phyloP scores from a whole-genome alignment of 169 alveolate species.

The Besnoitia besnoiti region DNA sequence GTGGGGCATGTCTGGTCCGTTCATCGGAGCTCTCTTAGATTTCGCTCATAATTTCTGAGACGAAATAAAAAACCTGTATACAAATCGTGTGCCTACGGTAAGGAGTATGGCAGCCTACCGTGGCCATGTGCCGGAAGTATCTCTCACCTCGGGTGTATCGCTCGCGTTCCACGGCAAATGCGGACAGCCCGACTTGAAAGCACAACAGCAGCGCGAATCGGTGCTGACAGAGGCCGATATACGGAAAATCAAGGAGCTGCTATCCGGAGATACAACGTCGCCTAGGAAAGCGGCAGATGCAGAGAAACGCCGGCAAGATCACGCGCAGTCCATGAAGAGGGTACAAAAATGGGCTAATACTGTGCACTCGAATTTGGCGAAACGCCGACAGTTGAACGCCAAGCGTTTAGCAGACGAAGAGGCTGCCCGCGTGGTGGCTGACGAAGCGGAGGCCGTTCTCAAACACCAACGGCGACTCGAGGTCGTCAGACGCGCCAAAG shows the following conservation, averaged over 20 bases:
- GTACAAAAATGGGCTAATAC: slow-evolving; percentile 4
- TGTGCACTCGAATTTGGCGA: not conserved
- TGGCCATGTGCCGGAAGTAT: not conserved
- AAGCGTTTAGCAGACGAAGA: slow-evolving; percentile 25
- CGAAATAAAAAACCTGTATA: too few relatives aligned
- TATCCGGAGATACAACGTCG: not conserved
- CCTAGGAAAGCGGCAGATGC: slow-evolving; percentile 13
- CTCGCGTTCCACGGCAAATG: not conserved
- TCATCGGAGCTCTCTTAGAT: too few relatives aligned
- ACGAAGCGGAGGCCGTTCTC: not conserved
- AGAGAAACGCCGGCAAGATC: slow-evolving; percentile 29
- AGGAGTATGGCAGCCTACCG: not conserved
- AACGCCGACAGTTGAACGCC: not conserved
- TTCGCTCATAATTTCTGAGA: too few relatives aligned
- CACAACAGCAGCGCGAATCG: not conserved
- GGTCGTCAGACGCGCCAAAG: not conserved
- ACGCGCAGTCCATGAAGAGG: not conserved
- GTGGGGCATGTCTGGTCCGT: too few relatives aligned
- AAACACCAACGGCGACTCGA: not conserved
- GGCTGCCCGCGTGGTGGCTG: not conserved
- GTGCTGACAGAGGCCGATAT: not conserved
- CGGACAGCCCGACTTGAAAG: not conserved
- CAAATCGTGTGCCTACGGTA: too few relatives aligned
- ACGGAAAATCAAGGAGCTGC: not conserved
- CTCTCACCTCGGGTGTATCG: not conserved